Evolutionary conservation across 179 eudicot genomes (phyloP).

Genomic region (Silene vulgaris): DNA sequence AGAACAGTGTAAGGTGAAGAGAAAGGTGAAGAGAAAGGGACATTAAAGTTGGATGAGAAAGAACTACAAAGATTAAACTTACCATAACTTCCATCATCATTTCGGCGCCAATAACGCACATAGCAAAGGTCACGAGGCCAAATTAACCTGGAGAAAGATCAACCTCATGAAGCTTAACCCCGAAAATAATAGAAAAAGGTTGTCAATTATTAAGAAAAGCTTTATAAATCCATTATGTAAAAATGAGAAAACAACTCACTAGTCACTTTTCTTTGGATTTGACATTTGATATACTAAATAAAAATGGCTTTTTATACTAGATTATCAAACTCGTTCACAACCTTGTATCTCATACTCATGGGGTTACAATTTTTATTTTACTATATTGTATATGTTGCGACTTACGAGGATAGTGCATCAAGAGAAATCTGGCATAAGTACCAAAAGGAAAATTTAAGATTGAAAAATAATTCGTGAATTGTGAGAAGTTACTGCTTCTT

Average conservation of each 20-base stretch:
- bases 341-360: not conserved
- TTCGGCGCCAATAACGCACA: conserved; percentile 98
- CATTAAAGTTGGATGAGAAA: conserved; percentile 15
- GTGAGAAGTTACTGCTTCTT: not conserved
- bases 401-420: not conserved
- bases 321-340: not conserved
- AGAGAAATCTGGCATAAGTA: not conserved
- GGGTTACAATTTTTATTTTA: not conserved
- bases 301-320: not conserved
- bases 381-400: not conserved
- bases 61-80: conserved; percentile 22
- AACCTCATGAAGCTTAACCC: conserved; percentile 4
- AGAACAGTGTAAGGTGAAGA: conserved; percentile 20
- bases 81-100: conserved; percentile 99
- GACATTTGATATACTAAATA: not conserved
- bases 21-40: not conserved
- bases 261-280: not conserved
- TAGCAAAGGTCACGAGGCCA: conserved; percentile 99
- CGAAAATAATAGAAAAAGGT: not conserved
- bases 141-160: conserved; percentile 55
- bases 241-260: not conserved
- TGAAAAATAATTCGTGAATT: not conserved
- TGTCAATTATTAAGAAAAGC: not conserved
- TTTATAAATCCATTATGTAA: not conserved
- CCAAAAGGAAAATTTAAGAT: not conserved